A percentile compares a stretch with the other conserved stretches of the same genome.
phyloP scores from a whole-genome alignment of 371 early-diverging fungal genomes.

The Entomophthora muscae region DNA sequence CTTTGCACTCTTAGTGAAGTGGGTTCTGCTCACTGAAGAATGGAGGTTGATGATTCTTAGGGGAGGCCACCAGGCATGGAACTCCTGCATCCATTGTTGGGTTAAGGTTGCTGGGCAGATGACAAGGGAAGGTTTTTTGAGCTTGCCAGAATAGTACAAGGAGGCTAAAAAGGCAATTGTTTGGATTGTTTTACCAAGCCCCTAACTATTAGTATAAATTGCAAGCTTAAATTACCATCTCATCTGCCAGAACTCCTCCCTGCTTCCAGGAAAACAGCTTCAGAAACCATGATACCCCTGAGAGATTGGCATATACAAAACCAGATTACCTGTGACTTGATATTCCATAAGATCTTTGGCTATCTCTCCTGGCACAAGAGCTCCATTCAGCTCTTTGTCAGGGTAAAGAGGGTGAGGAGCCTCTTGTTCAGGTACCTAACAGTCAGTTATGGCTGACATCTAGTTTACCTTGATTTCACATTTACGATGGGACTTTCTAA shows the following conservation, averaged over 20 bases:
- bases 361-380: slow-evolving; percentile 67
- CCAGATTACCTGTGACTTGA: slow-evolving; percentile 51
- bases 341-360: slow-evolving; percentile 78
- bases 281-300: slow-evolving; percentile 81
- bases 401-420: slow-evolving; percentile 33
- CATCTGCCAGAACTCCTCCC: slow-evolving; percentile 96
- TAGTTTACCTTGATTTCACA: background rate
- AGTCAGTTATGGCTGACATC: background rate
- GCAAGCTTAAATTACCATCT: slow-evolving; percentile 51
- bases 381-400: slow-evolving; percentile 39
- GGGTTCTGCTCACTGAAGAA: slow-evolving; percentile 58
- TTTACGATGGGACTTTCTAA: background rate
- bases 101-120: slow-evolving; percentile 94
- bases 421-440: slow-evolving; percentile 27
- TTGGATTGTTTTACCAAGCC: slow-evolving; percentile 95
- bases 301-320: background rate
- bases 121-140: slow-evolving; percentile 43
- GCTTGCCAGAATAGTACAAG: slow-evolving; percentile 34
- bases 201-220: slow-evolving; percentile 22
- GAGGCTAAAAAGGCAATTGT: slow-evolving; percentile 64
- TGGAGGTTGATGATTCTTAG: slow-evolving; percentile 77
- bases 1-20: no score
- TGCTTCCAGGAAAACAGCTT: slow-evolving; percentile 70
- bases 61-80: slow-evolving; percentile 94
- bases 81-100: slow-evolving; percentile 92